phyloP scores from a whole-genome alignment of 176 grass and related monocot genomes.

The barley (Hordeum vulgare) region MorexV3_pseudomolecules_assembly NC_058522.1:502662277-502662776 shows the following conservation, averaged over 20 bases:
- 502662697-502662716: conserved; percentile 9
- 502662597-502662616: conserved; percentile 2
- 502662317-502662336: not conserved
- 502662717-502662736: conserved; percentile 1
- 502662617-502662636: not conserved
- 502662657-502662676: not conserved
- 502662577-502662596: not conserved
- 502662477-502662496: not conserved
- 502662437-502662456: not conserved
- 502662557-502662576: not conserved
- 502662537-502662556: not conserved
- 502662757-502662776: conserved; percentile 61
- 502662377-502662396: not conserved
- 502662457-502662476: not conserved
- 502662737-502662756: conserved; percentile 26
- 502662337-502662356: not conserved
- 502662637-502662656: not conserved
- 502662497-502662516: not conserved
- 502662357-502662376: not conserved
- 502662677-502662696: not conserved
- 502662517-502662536: not conserved
- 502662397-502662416: not conserved
- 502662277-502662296: not conserved
- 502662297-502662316: not conserved
- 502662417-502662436: not conserved